These are phyloP conservation scores for Lipomyces japonicus DNA, from an alignment of 805 yeast genomes.

Conservation along the genomic window DNA sequence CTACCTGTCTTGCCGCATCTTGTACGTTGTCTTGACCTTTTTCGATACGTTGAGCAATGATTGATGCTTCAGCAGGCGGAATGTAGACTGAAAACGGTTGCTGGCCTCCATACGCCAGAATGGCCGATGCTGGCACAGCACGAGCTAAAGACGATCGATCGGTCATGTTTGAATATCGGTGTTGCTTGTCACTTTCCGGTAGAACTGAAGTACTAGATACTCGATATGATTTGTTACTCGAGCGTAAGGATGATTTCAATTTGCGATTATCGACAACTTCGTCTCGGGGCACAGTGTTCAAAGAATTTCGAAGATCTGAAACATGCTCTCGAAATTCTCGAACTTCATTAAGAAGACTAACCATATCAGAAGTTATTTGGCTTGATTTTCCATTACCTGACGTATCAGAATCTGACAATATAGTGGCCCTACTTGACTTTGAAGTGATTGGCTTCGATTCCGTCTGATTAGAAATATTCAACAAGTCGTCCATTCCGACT, in stretches of 20 bases:
- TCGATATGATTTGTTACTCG: not conserved
- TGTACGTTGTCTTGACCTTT: not conserved
- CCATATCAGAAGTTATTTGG: slow-evolving; percentile 21
- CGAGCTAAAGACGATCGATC: slow-evolving; percentile 2
- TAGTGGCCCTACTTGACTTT: not conserved
- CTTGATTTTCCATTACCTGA: not conserved
- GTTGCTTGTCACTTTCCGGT: not conserved
- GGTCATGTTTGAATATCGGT: not conserved
- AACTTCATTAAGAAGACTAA: slow-evolving; percentile 18
- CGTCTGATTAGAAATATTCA: not conserved
- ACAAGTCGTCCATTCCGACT: not conserved
- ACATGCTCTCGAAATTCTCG: slow-evolving; percentile 23
- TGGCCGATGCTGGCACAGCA: slow-evolving; percentile 2
- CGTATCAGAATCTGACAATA: not conserved
- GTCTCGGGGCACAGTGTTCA: not conserved
- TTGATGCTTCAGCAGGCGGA: slow-evolving; percentile 3
- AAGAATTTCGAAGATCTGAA: slow-evolving; percentile 6
- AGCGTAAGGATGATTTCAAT: not conserved
- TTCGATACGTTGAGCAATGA: slow-evolving; percentile 2
- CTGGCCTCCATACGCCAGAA: slow-evolving; percentile 17
- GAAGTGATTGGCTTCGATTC: not conserved
- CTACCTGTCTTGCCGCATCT: too few species aligned
- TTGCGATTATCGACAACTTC: too few species aligned
- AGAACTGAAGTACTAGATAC: not conserved
- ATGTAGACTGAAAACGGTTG: slow-evolving; percentile 26